Percentiles rank a stretch among this genome's conserved stretches.
These are phyloP conservation scores for Beta macrorhiza DNA, from an alignment of 179 eudicot species.

Conservation along the genomic window DNA sequence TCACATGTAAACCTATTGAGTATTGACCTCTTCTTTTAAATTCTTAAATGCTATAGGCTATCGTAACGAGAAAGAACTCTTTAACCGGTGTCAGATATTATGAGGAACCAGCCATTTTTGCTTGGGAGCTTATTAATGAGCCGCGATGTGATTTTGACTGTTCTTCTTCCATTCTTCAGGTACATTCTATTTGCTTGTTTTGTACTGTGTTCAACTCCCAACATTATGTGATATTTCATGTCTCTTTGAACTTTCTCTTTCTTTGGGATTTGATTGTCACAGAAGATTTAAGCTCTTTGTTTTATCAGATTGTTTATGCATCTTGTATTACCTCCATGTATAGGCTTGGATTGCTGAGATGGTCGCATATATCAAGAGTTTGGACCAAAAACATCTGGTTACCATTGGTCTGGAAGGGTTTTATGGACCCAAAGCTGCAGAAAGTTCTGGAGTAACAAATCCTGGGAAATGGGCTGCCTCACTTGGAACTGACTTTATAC, in stretches of 20 bases:
- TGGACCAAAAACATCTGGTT: conserved; percentile 57
- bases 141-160: conserved; percentile 55
- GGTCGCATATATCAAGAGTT: conserved; percentile 48
- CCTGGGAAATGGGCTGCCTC: conserved; percentile 62
- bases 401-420: conserved; percentile 67
- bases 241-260: no score
- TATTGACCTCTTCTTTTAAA: neutral
- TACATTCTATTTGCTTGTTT: neutral
- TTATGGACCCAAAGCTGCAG: conserved; percentile 36
- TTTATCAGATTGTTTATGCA: neutral
- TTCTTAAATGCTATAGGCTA: conserved; percentile 35
- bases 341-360: conserved; percentile 64
- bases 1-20: neutral
- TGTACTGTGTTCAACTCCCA: neutral
- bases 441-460: conserved; percentile 34
- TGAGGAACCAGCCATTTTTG: conserved; percentile 65
- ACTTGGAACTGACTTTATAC: conserved; percentile 56
- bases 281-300: neutral
- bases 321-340: conserved; percentile 9
- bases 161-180: conserved; percentile 46
- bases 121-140: conserved; percentile 69
- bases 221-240: neutral
- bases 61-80: conserved; percentile 53
- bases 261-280: neutral
- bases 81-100: conserved; percentile 48